Base-by-base conservation (phyloP, 1,139 yeast species). In the Meyerozyma smithsonii region DNA sequence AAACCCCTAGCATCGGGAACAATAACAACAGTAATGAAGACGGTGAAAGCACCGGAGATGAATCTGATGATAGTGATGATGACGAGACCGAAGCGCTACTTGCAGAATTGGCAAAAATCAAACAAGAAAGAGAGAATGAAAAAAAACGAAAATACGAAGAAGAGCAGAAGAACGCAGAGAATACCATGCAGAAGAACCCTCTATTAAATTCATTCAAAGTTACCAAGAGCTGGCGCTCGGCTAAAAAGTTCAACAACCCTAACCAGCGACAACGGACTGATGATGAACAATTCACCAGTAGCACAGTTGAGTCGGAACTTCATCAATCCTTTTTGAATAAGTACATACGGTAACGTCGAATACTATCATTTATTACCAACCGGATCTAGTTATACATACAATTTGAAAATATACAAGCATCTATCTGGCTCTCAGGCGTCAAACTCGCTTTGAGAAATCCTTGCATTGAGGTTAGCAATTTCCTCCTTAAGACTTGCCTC, bases 401-500 rank as follows among this genome's bases (percentile, higher is more conserved):
- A 10, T 26, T 14, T 26, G 12, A 26, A 26, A 20, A 20, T 20
- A 20, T 14, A 26, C 17, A 12, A 6, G 30, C 30, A 26, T 26
- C 30, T 26, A 8, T 3, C 3, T 8, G n/a, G 8, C 15, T 26
- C 30, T 26, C 12, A 26, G 12, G 17, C 30, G 11, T 26, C 30
- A 15, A 26, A n/a, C 17, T 30, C 34, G 11, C 34, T 18, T 18
- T 30, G 34, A 30, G 21, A 17, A 16, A 30, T 30, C 49, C 75
- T 61, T 30, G 77, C 76, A 55, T 73, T 73, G 41, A 73, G 61
- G 43, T 72, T 62, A 11, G 72, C 77, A 45, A 85, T 83, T 52
- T 86, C 95, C 51, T 83, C 90, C 52, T 84, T 84, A 53, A 89
- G 68, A 56, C 92, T 84, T 20, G 95, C 96, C 56, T 89, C 97